Percentiles rank a stretch among this genome's conserved stretches.
phyloP scores from a whole-genome alignment of 768 basidiomycete species.

The Serendipita sp. region DNA sequence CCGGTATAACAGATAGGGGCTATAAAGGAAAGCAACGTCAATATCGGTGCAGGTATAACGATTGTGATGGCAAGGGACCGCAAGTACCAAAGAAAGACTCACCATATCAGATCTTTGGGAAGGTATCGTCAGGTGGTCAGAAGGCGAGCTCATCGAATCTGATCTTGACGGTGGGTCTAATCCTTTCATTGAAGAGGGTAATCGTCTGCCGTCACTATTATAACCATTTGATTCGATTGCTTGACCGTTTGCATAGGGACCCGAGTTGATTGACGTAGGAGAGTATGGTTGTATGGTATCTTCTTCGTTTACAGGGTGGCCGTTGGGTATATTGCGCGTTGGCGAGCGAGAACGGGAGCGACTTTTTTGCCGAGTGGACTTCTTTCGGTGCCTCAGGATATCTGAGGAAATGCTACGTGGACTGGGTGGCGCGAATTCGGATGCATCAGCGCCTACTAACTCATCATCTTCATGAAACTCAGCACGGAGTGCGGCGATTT shows the following conservation, averaged over 20 bases:
- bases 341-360: not conserved
- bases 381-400: not conserved
- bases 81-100: not conserved
- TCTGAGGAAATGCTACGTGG: not conserved
- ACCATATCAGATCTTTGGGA: not conserved
- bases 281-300: not conserved
- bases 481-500: not conserved
- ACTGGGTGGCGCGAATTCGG: constrained; percentile 1
- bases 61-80: not conserved
- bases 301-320: not conserved
- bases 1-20: not conserved
- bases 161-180: not conserved
- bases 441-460: not conserved
- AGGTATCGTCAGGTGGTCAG: not conserved
- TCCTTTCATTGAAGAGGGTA: not conserved
- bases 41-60: no score
- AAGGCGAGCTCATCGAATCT: not conserved
- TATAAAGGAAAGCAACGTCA: not conserved
- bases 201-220: not conserved
- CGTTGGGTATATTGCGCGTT: not conserved
- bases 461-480: not conserved
- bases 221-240: not conserved
- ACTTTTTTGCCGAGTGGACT: not conserved
- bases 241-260: not conserved
- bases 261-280: not conserved